Percentiles rank a stretch among this genome's conserved stretches.
These are phyloP conservation scores for Gigaspora rosea DNA, from an alignment of 192 early-diverging fungal species.

Conservation along the genomic window DNA sequence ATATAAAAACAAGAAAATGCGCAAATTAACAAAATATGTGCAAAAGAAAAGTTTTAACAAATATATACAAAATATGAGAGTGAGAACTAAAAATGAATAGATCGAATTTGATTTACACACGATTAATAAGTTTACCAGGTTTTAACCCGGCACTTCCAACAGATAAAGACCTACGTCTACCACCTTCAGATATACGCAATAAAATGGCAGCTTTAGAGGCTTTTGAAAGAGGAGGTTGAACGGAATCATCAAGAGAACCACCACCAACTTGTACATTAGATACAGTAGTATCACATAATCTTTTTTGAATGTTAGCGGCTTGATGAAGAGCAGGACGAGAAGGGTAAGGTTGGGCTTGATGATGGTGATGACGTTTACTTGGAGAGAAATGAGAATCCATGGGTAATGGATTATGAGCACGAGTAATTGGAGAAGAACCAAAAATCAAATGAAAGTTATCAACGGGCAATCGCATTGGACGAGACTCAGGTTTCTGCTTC, in stretches of 20 bases:
- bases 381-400: constrained; percentile 23
- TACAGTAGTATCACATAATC: neutral
- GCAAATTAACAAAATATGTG: no score
- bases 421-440: constrained; percentile 30
- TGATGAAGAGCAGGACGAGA: constrained; percentile 12
- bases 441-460: constrained; percentile 27
- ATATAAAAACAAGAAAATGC: no score
- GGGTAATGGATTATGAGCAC: constrained; percentile 26
- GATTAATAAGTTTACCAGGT: constrained; percentile 2
- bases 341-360: constrained; percentile 9
- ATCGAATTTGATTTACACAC: neutral
- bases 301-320: constrained; percentile 8
- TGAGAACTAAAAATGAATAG: constrained; percentile 7
- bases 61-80: no score
- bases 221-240: constrained; percentile 7
- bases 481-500: neutral
- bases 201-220: constrained; percentile 23
- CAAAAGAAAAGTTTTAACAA: no score
- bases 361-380: constrained; percentile 7
- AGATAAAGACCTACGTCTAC: constrained; percentile 3
- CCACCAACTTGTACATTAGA: neutral
- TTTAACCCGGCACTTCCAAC: constrained; percentile 23
- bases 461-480: neutral
- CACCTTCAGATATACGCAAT: constrained; percentile 24
- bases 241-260: neutral